Percentiles rank a stretch among this genome's conserved stretches.
These are phyloP conservation scores for Leishmania amazonensis DNA, from an alignment of 208 protist species.

Conservation along the genomic window DNA sequence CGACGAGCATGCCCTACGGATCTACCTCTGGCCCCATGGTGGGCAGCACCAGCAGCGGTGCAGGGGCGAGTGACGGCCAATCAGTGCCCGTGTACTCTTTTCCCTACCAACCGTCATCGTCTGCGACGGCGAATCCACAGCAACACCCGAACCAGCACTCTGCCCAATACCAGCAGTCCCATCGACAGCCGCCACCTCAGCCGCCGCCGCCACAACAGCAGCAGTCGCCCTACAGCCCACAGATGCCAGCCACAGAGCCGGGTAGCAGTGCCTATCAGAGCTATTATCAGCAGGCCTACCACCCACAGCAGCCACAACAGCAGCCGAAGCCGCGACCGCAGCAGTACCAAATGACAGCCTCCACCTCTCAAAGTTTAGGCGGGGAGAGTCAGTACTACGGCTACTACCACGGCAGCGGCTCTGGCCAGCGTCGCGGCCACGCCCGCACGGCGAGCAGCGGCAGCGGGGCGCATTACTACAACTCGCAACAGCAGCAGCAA, in stretches of 20 bases:
- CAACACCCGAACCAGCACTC: neutral
- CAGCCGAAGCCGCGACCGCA: conserved; percentile 15
- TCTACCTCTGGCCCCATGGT: neutral
- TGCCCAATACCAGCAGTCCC: neutral
- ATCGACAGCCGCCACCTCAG: neutral
- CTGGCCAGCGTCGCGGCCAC: conserved; percentile 2
- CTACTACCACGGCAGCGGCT: conserved; percentile 4
- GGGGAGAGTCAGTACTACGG: conserved; percentile 1
- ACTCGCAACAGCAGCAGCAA: neutral
- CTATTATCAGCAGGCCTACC: neutral
- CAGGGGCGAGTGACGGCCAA: conserved; percentile 2
- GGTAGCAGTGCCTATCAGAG: conserved; percentile 12
- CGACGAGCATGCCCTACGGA: neutral
- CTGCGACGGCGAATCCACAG: neutral
- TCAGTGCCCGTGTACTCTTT: neutral
- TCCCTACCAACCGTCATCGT: neutral
- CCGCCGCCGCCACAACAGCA: conserved; percentile 3
- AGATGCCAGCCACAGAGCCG: conserved; percentile 2
- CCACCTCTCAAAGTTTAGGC: conserved; percentile 3
- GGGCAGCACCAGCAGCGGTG: conserved; percentile 2
- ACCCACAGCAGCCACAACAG: conserved; percentile 17
- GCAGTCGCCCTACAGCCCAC: neutral
- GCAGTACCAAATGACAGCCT: neutral
- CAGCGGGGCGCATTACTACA: neutral
- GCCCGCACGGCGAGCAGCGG: conserved; percentile 3